These are phyloP conservation scores for Penicillium sp. DNA, from an alignment of 2,329 filamentous ascomycete genomes.

Conservation along the genomic window DNA sequence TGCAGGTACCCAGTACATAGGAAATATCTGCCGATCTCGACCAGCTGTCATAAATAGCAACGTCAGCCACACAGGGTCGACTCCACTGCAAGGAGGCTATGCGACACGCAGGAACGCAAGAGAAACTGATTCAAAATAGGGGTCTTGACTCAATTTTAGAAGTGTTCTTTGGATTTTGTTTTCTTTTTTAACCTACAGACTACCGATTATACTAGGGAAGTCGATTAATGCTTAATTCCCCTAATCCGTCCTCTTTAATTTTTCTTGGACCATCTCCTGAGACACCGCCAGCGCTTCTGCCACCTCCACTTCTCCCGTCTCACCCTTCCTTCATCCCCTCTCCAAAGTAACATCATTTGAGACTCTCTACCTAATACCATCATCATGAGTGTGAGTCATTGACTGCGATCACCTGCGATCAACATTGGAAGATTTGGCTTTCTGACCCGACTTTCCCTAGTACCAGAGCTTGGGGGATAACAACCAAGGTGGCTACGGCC, in stretches of 20 bases:
- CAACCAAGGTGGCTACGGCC: conserved; percentile 49
- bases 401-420: not conserved
- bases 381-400: conserved; percentile 56
- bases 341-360: conserved; percentile 4
- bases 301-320: conserved; percentile 25
- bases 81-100: conserved; percentile 2
- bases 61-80: conserved; percentile 4
- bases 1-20: conserved; percentile 6
- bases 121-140: not conserved
- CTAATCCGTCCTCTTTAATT: not conserved
- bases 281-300: conserved; percentile 23
- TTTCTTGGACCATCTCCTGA: not conserved
- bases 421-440: not conserved
- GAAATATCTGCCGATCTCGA: conserved; percentile 1
- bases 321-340: conserved; percentile 20
- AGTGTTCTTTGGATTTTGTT: not conserved
- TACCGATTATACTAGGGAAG: not conserved
- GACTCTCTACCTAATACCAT: not conserved
- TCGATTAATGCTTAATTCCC: conserved; percentile 2
- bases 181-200: not conserved
- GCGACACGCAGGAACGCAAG: not conserved
- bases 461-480: conserved; percentile 33
- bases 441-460: conserved; percentile 20
- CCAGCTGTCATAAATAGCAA: conserved; percentile 6
- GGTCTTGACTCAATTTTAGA: not conserved